phyloP scores from a whole-genome alignment of 2,329 filamentous ascomycete genomes.

The Macrophomina phaseolina region DNA sequence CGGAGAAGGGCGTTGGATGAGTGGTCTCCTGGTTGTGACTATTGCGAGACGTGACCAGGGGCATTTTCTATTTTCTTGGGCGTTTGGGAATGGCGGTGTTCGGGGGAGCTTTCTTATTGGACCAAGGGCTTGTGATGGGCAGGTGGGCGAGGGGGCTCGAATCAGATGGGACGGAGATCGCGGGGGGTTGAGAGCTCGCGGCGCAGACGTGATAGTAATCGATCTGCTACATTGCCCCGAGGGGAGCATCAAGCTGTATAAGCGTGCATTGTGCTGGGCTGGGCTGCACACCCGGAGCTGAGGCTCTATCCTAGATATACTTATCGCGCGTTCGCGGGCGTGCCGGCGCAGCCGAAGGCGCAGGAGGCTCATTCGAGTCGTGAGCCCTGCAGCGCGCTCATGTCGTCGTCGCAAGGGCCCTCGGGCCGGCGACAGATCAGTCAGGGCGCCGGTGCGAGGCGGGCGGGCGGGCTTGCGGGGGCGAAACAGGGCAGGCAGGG shows the following conservation, averaged over 20 bases:
- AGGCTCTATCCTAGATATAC: neutral
- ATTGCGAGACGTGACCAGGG: no score
- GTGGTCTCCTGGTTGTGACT: no score
- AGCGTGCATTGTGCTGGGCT: no score
- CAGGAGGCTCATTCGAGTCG: neutral
- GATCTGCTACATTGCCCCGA: no score
- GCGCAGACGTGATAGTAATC: neutral
- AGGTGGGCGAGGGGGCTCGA: neutral
- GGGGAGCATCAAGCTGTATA: no score
- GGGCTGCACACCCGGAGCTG: neutral
- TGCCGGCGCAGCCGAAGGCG: neutral
- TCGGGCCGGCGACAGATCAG: neutral
- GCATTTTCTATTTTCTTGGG: neutral
- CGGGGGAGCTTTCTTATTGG: neutral
- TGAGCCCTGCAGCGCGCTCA: neutral
- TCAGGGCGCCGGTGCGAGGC: neutral
- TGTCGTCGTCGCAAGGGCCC: neutral
- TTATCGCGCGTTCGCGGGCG: neutral
- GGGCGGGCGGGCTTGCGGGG: neutral
- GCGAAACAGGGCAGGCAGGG: neutral
- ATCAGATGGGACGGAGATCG: neutral
- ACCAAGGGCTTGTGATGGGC: neutral
- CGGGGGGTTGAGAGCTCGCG: neutral
- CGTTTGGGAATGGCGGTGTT: neutral
- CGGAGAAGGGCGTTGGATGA: no score